These are phyloP conservation scores for Cutaneotrichosporon sp. DNA, from an alignment of 1,284 basidiomycete genomes.

Conservation along the genomic window DNA sequence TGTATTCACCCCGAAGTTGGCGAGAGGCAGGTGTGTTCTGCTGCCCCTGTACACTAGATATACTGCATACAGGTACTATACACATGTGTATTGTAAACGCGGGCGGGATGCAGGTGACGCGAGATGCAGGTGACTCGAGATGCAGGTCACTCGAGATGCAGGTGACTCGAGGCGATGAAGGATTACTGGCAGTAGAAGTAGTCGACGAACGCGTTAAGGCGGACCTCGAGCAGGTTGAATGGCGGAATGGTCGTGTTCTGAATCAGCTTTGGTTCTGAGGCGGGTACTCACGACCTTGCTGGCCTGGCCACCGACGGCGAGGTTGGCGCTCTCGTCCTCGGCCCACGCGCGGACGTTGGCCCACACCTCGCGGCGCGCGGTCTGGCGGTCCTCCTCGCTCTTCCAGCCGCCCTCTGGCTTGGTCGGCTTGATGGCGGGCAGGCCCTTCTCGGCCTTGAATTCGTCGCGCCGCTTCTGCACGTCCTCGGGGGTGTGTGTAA, in stretches of 20 bases:
- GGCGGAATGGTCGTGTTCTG: constrained; percentile 87
- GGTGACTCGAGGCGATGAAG: too few species aligned
- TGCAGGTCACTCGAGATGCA: neutral
- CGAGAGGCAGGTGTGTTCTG: too few species aligned
- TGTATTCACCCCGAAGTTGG: too few species aligned
- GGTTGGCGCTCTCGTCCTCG: constrained; percentile 65
- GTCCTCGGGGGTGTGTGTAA: constrained; percentile 59
- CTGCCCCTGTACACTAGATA: constrained; percentile 5
- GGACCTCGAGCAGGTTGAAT: constrained; percentile 78
- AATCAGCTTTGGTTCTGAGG: neutral
- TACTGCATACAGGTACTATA: neutral
- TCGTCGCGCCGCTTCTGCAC: constrained; percentile 54
- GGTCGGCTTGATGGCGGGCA: constrained; percentile 36
- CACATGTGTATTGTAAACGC: constrained; percentile 5
- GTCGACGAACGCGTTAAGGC: constrained; percentile 69
- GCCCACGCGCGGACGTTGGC: constrained; percentile 68
- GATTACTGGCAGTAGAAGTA: constrained; percentile 70
- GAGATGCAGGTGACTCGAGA: neutral
- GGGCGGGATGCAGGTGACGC: neutral
- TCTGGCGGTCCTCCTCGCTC: constrained; percentile 46
- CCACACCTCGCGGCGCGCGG: constrained; percentile 62
- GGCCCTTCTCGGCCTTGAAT: constrained; percentile 35
- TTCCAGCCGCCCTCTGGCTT: constrained; percentile 32
- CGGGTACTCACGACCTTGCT: constrained; percentile 67
- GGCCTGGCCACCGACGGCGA: constrained; percentile 64